phyloP scores from a whole-genome alignment of 257 asterid genomes.

The Nicotiana tomentosiformis region DNA sequence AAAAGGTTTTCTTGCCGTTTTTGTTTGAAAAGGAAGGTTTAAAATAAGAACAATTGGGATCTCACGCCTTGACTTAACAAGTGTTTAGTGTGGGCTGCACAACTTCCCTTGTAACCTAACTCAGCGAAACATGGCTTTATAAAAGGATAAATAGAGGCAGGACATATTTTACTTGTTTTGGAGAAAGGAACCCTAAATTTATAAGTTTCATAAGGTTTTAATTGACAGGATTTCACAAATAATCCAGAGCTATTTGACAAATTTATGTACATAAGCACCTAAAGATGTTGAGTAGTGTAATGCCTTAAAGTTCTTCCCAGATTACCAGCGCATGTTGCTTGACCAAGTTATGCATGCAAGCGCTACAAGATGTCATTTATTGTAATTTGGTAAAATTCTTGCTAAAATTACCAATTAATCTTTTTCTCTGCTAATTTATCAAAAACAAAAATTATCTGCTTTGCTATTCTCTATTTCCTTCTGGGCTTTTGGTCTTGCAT shows the following conservation, averaged over 20 bases:
- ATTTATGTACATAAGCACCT: not conserved
- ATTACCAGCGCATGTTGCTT: not conserved
- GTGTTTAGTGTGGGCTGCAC: not conserved
- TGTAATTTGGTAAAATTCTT: not conserved
- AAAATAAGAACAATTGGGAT: not conserved
- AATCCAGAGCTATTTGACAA: not conserved
- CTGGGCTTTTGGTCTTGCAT: constrained; percentile 4
- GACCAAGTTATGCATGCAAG: not conserved
- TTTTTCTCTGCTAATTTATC: not conserved
- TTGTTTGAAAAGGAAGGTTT: not conserved
- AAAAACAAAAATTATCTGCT: no score
- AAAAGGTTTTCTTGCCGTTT: not conserved
- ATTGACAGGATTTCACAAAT: not conserved
- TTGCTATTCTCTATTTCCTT: not conserved
- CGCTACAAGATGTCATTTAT: not conserved
- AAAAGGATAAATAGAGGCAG: not conserved
- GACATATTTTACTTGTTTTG: not conserved
- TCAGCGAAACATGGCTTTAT: not conserved
- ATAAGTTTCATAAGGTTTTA: not conserved
- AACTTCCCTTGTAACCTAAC: not conserved
- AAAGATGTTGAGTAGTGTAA: not conserved
- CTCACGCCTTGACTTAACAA: not conserved
- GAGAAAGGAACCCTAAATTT: not conserved
- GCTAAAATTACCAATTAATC: not conserved
- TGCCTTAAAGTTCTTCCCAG: not conserved